Percentiles rank a stretch among this genome's conserved stretches.
Conservation (phyloP, 2,329 filamentous ascomycete species). For the Tolypocladium nubicola region DNA sequence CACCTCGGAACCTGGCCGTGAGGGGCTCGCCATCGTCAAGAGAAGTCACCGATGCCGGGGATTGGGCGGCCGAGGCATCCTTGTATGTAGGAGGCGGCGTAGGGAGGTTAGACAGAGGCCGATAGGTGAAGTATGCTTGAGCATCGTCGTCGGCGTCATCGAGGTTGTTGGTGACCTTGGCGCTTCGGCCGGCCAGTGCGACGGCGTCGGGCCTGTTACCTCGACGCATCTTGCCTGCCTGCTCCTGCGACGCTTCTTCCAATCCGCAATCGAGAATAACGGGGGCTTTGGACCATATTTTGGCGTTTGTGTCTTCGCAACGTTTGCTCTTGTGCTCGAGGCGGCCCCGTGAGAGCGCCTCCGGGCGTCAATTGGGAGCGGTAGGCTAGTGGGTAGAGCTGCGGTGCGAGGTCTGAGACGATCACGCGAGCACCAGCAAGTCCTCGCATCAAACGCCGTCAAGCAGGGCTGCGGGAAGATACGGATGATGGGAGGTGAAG, state of each 20-base stretch:
- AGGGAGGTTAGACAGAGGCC: constrained; percentile 56
- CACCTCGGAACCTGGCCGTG: constrained; percentile 27
- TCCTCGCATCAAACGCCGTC: background rate
- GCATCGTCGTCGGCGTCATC: constrained; percentile 27
- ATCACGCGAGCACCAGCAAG: background rate
- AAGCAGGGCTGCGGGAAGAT: background rate
- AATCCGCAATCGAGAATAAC: background rate
- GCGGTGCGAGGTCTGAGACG: background rate
- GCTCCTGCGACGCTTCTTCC: constrained; percentile 2
- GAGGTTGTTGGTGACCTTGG: background rate
- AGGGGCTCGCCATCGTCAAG: constrained; percentile 34
- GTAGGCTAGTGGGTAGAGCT: background rate
- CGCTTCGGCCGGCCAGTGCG: background rate
- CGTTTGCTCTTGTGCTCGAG: background rate
- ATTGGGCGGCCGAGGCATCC: constrained; percentile 32
- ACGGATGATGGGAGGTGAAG: background rate
- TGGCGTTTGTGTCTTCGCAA: background rate
- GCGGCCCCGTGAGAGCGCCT: background rate
- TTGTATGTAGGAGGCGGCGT: constrained; percentile 51
- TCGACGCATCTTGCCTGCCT: constrained; percentile 2
- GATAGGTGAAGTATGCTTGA: constrained; percentile 52
- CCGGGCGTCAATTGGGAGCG: background rate
- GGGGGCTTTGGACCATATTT: constrained; percentile 6
- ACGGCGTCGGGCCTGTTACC: background rate
- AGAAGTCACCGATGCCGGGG: constrained; percentile 21